Evolutionary conservation across 371 early-diverging fungal species (phyloP), one percentile per base, ranked within the genome.

Genomic region (Lichtheimia hyalospora): DNA sequence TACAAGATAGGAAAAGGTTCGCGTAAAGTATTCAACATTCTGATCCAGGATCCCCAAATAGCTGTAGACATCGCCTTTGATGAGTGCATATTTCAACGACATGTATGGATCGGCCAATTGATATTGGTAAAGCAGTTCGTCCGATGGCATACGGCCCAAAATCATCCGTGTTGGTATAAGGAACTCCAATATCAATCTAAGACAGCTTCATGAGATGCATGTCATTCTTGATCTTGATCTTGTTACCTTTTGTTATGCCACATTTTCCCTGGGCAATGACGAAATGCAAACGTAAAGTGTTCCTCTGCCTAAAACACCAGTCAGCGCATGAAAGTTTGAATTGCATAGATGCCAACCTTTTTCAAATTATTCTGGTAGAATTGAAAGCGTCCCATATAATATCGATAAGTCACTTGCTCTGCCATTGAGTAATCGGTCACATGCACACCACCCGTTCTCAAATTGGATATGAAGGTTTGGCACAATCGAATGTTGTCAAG

Each of bases 381-480:
- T 2, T 69, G 51, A 57, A 82, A 84, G 18, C 86, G 72, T 2
- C 86, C 86, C 7, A 81, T 61, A 56, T 85, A 85, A 52, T 82
- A 85, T 5, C 73, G 75, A 49, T 84, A 77, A 0, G 83, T 80
- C 5, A 85, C 83, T 63, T 83, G 86, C 41, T 85, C 75, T 13
- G 75, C 68, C 58, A 81, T 79, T 0, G 83, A 83, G 52, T 68
- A 85, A 2, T 72, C 48, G 0, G 60, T 52, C 0, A 85, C 28
- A 2, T 74, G 58, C 1, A 79, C 71, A 4, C 70, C 74, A 3
- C 80, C 79, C 5, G 68, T 77, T 2, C 67, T 61, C 14, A 85
- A 73, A n/a, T 84, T 83, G 42, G 71, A 64, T 0, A 85, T 77
- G 51, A 82, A 69, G 0, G 86, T 85, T 39, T 76, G 77, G 49